Evolutionary conservation across 1,284 basidiomycete genomes (phyloP).

Genomic region (Vanrija pseudolonga): DNA sequence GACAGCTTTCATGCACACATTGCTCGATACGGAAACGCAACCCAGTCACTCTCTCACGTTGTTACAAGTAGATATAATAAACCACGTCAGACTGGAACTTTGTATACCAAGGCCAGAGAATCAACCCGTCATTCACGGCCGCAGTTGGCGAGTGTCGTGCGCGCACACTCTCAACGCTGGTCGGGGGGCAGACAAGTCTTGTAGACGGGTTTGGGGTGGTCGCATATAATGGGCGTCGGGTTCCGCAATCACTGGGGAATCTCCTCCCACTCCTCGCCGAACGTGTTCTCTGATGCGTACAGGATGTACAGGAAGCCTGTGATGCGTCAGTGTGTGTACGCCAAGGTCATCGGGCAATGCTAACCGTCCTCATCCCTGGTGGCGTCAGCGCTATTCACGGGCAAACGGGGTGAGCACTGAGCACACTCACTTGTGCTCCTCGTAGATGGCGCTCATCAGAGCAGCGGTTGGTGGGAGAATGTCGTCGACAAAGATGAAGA

Average conservation of each 20-base stretch:
- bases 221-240: background rate
- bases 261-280: constrained; percentile 55
- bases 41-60: too few relatives aligned
- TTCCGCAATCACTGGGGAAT: background rate
- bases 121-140: too few relatives aligned
- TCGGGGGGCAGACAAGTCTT: too few relatives aligned
- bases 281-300: constrained; percentile 96
- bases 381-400: constrained; percentile 1
- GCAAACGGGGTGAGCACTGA: background rate
- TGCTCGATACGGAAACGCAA: too few relatives aligned
- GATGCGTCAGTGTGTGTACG: constrained; percentile 14
- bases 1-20: too few relatives aligned
- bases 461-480: constrained; percentile 97
- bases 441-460: constrained; percentile 98
- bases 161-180: too few relatives aligned
- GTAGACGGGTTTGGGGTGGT: background rate
- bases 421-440: constrained; percentile 91
- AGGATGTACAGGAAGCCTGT: constrained; percentile 84
- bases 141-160: too few relatives aligned
- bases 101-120: background rate
- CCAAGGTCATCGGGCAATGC: background rate
- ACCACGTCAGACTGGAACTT: background rate
- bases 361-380: constrained; percentile 78
- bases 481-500: constrained; percentile 99
- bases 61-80: background rate